Conservation (phyloP, 805 yeast species). For the Kodamaea laetipori region DNA sequence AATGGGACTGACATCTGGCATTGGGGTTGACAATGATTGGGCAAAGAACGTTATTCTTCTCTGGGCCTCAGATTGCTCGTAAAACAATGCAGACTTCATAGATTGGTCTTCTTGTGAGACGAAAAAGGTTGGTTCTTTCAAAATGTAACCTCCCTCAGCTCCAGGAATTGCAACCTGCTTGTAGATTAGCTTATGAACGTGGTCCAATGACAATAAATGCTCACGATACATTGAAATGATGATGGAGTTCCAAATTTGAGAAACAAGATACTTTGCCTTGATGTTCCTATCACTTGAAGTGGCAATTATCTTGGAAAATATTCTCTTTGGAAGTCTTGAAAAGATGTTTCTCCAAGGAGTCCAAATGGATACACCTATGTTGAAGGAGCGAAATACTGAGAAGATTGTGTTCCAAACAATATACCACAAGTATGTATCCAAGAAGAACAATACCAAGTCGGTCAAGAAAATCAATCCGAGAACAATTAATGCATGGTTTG, state of each 20-base stretch:
- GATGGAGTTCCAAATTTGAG: conserved; percentile 76
- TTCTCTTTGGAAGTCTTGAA: conserved; percentile 73
- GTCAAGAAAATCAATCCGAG: conserved; percentile 56
- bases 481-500: conserved; percentile 57
- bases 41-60: conserved; percentile 87
- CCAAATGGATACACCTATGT: conserved; percentile 80
- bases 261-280: conserved; percentile 45
- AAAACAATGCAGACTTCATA: conserved; percentile 57
- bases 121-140: conserved; percentile 77
- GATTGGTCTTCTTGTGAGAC: conserved; percentile 80
- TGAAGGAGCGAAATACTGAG: conserved; percentile 69
- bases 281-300: conserved; percentile 37
- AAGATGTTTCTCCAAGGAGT: conserved; percentile 88
- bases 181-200: conserved; percentile 65
- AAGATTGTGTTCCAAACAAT: conserved; percentile 76
- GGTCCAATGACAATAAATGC: conserved; percentile 73
- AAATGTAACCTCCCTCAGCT: conserved; percentile 39
- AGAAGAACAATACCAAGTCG: conserved; percentile 68
- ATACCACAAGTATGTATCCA: conserved; percentile 86
- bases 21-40: conserved; percentile 83
- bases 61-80: conserved; percentile 72
- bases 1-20: conserved; percentile 69
- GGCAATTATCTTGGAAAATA: conserved; percentile 66
- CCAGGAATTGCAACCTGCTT: conserved; percentile 46
- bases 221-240: conserved; percentile 80